Evolutionary conservation across 257 asterid genomes (phyloP).

Genomic region (Nicotiana paniculata): DNA sequence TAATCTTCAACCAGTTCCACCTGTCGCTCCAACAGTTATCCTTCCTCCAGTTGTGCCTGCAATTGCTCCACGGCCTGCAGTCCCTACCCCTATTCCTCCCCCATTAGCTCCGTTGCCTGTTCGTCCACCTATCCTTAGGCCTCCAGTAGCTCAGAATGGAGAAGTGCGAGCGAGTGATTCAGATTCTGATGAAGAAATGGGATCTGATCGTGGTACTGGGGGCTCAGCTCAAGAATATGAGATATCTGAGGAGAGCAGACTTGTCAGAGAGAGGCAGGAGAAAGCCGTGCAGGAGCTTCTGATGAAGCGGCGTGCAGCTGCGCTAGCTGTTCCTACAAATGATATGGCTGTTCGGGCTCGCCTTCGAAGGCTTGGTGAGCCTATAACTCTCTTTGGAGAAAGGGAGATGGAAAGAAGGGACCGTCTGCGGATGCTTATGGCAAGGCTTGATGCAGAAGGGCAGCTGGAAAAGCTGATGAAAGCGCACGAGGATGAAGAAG

Average conservation of each 20-base stretch:
- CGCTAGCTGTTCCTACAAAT: conserved; percentile 88
- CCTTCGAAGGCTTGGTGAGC: conserved; percentile 86
- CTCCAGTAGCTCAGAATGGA: conserved; percentile 50
- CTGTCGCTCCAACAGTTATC: conserved; percentile 20
- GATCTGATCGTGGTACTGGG: conserved; percentile 18
- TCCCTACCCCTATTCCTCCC: conserved; percentile 38
- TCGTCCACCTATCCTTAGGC: conserved; percentile 48
- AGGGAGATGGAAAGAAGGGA: conserved; percentile 98
- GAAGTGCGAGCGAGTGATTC: conserved; percentile 45
- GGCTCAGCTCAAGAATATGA: conserved; percentile 54
- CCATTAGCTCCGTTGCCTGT: conserved; percentile 67
- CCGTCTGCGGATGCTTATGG: conserved; percentile 72
- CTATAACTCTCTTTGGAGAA: conserved; percentile 88
- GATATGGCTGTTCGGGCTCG: conserved; percentile 84
- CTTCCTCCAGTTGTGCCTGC: conserved; percentile 37
- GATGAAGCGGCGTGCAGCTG: conserved; percentile 86
- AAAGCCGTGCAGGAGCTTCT: conserved; percentile 82
- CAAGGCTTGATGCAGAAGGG: conserved; percentile 73
- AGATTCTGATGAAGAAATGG: conserved; percentile 56
- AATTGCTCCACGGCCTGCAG: conserved; percentile 51
- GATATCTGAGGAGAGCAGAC: conserved; percentile 72
- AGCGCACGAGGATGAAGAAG: conserved; percentile 94
- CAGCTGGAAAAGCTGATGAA: conserved; percentile 88
- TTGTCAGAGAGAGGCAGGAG: conserved; percentile 65
- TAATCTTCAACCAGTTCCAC: conserved; percentile 33